These are phyloP conservation scores for Vaccinium myrtillus DNA, from an alignment of 148 eudicot species.

Conservation along the genomic window DNA sequence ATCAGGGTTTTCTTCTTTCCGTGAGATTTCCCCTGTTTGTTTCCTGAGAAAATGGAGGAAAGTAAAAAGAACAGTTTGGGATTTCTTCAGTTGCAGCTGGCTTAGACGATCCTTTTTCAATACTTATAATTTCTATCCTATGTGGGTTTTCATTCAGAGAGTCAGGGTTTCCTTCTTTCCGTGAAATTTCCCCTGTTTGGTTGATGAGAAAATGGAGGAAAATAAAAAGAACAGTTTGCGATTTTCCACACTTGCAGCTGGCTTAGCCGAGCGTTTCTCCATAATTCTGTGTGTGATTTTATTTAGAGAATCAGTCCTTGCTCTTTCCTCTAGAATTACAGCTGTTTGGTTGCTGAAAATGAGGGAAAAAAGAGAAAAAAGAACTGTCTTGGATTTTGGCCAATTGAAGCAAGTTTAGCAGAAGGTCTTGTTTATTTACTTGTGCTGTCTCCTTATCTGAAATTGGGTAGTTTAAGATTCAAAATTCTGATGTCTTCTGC, in stretches of 20 bases:
- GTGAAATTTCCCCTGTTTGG: not conserved
- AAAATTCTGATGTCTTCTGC: not conserved
- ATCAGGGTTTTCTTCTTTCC: not conserved
- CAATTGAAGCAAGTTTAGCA: not conserved
- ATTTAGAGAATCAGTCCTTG: not conserved
- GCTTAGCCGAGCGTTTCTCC: not conserved
- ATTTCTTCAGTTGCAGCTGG: not conserved
- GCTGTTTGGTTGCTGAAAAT: too few relatives aligned
- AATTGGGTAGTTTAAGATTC: not conserved
- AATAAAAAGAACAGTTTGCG: not conserved
- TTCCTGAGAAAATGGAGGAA: conserved; percentile 6
- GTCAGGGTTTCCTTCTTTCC: not conserved
- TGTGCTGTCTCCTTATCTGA: not conserved
- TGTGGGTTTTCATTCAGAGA: not conserved
- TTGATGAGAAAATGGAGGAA: conserved; percentile 13
- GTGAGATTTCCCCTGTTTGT: not conserved
- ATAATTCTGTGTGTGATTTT: not conserved
- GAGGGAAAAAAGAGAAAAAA: too few relatives aligned
- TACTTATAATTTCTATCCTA: not conserved
- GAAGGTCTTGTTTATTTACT: not conserved
- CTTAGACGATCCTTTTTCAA: not conserved
- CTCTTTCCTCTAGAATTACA: too few relatives aligned
- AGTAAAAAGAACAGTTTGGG: not conserved
- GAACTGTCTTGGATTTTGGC: not conserved
- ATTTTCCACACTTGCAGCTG: not conserved